Evolutionary conservation across 176 grass and related monocot genomes (phyloP).

Genomic region (Elaeis guineensis): DNA sequence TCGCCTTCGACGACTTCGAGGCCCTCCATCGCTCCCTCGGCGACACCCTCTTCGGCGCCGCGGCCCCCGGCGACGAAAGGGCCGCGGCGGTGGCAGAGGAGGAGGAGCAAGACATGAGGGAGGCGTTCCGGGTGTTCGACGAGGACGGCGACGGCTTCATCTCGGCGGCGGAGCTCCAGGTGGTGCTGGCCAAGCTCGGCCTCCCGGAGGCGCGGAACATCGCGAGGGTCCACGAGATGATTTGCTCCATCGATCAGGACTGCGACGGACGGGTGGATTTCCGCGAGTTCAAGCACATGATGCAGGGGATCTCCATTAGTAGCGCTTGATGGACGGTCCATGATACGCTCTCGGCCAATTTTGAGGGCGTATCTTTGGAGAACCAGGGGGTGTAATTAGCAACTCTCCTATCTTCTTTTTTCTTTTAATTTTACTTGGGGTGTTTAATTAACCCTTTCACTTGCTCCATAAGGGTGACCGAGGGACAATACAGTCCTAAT

Average conservation of each 20-base stretch:
- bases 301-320: constrained; percentile 63
- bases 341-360: neutral
- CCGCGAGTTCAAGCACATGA: constrained; percentile 91
- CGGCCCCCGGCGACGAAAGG: neutral
- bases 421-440: too few relatives aligned
- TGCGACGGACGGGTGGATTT: constrained; percentile 84
- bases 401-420: too few relatives aligned
- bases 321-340: constrained; percentile 5
- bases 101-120: constrained; percentile 80
- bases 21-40: constrained; percentile 72
- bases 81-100: constrained; percentile 8
- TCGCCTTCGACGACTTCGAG: constrained; percentile 73
- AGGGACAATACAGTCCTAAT: too few relatives aligned
- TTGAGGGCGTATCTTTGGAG: too few relatives aligned
- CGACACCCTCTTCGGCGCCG: constrained; percentile 57
- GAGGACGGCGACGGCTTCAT: constrained; percentile 92
- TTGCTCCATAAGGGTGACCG: too few relatives aligned
- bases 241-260: constrained; percentile 74
- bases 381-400: too few relatives aligned
- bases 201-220: constrained; percentile 64
- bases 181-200: constrained; percentile 83
- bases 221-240: constrained; percentile 71
- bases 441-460: too few relatives aligned
- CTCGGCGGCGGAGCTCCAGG: constrained; percentile 76
- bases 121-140: constrained; percentile 92